Conservation (phyloP, 208 protist species). For the Leishmania amazonensis region DNA sequence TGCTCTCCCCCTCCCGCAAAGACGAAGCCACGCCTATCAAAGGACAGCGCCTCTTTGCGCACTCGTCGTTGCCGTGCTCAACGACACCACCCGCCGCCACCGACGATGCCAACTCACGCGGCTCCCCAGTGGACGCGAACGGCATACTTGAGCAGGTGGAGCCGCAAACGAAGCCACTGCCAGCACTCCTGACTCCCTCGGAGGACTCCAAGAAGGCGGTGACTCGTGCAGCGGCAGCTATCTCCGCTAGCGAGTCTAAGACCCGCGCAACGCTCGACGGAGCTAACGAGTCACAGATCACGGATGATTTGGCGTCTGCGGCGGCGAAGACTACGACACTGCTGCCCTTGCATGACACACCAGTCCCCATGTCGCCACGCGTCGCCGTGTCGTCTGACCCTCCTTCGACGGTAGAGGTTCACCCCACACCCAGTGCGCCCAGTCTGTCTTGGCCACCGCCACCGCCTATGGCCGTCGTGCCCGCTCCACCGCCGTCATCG, state of each 20-base stretch:
- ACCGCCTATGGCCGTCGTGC: slow-evolving; percentile 6
- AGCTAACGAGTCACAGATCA: not conserved
- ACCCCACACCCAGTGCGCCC: not conserved
- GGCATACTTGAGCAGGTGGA: not conserved
- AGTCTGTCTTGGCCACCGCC: not conserved
- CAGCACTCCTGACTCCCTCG: not conserved
- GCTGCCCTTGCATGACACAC: not conserved
- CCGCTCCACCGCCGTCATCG: not conserved
- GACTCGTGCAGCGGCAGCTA: not conserved
- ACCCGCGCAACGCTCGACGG: too few species aligned
- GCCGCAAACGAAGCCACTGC: not conserved
- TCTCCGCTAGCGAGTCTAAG: not conserved
- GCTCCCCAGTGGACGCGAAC: too few species aligned
- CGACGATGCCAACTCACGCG: not conserved
- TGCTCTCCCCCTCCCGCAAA: slow-evolving; percentile 4
- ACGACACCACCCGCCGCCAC: not conserved
- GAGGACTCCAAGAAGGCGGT: not conserved
- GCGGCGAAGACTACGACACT: not conserved
- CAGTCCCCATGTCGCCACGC: not conserved
- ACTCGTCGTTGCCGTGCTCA: not conserved
- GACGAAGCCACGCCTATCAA: not conserved
- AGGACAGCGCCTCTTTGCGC: not conserved
- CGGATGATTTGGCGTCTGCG: not conserved
- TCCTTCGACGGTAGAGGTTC: not conserved
- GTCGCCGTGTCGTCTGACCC: not conserved